Conservation (phyloP, 2,329 filamentous ascomycete genomes). For the Leptographium wingfieldii region DNA sequence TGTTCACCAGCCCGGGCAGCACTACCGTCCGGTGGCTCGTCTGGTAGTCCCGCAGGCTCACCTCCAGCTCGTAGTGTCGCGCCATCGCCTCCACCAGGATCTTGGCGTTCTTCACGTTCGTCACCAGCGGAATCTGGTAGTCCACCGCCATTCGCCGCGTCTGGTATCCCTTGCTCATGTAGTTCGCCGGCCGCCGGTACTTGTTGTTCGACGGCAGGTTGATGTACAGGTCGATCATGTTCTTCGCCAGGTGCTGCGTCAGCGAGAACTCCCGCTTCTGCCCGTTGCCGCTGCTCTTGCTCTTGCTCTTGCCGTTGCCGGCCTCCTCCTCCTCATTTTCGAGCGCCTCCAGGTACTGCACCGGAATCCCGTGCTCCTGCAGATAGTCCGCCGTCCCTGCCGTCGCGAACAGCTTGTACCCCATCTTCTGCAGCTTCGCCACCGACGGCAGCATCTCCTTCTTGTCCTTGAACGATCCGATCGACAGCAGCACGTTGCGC, state of each 20-base stretch:
- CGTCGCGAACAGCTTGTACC: conserved; percentile 92
- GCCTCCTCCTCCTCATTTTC: conserved; percentile 38
- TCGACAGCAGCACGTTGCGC: conserved; percentile 88
- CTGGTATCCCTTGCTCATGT: conserved; percentile 95
- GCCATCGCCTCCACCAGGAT: conserved; percentile 90
- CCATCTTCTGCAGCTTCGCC: conserved; percentile 75
- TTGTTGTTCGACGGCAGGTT: conserved; percentile 98
- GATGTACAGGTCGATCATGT: conserved; percentile 97
- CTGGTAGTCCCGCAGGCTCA: conserved; percentile 79
- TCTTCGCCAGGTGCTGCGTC: conserved; percentile 92
- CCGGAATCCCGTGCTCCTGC: conserved; percentile 79
- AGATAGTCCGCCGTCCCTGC: conserved; percentile 95
- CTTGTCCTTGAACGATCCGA: conserved; percentile 97
- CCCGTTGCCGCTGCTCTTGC: conserved; percentile 25
- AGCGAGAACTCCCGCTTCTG: conserved; percentile 95
- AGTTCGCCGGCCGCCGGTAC: conserved; percentile 91
- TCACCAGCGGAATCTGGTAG: conserved; percentile 90
- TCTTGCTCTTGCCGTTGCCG: background rate
- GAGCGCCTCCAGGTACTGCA: conserved; percentile 87
- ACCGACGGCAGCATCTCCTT: conserved; percentile 92
- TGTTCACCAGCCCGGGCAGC: conserved; percentile 64
- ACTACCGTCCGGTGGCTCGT: conserved; percentile 70
- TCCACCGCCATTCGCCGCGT: conserved; percentile 97
- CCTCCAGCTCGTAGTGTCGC: conserved; percentile 72
- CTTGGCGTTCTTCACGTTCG: conserved; percentile 99